Base-by-base conservation (phyloP, 2,329 filamentous ascomycete species). In the Xylaria multiplex region DNA sequence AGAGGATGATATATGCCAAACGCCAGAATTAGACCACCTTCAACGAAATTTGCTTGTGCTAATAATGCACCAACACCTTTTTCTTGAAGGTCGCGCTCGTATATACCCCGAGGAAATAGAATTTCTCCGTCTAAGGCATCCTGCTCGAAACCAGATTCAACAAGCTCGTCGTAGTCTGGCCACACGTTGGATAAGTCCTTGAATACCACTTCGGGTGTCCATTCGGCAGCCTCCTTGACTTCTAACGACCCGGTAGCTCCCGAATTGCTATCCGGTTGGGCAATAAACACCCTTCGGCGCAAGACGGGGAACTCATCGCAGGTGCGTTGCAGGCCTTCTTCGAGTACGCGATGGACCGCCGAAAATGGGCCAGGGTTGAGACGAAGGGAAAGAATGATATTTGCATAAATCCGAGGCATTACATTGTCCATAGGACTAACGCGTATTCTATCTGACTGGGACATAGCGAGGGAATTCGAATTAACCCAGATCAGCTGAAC, bases 401-500 rank as follows among this genome's bases (percentile, higher is more conserved):
- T 60, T 9, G 58, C 58, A 53, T 43, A 60, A 30, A 60, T 40
- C 14, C 58, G 35, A 22, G 58, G 58, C 58, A 60, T 60, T 16
- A 60, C 58, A 32, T 60, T 60, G 58, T 60, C 58, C 58, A 60
- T 60, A 53, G 58, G 58, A 60, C 58, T 45, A 3, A 60, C 35
- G 4, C 58, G 16, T 24, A 60, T 45, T 9, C 43, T 43, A 14
- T 48, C n/a, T 11, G 35, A 27, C 27, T 52, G 46, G 3, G 35
- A 22, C 58, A 60, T 60, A 6, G 1, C 35, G 13, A 2, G 2
- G 30, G 19, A 3, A 8, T 43, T 30, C 6, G 16, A 5, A 27
- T 6, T 43, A 14, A 24, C 7, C 30, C 16, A 43, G 43, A 14
- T 27, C 7, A 16, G 43, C 22, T 45, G 35, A 53, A 27, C n/a